phyloP scores from a whole-genome alignment of 192 early-diverging fungal genomes.

The Spizellomyces punctatus region DNA sequence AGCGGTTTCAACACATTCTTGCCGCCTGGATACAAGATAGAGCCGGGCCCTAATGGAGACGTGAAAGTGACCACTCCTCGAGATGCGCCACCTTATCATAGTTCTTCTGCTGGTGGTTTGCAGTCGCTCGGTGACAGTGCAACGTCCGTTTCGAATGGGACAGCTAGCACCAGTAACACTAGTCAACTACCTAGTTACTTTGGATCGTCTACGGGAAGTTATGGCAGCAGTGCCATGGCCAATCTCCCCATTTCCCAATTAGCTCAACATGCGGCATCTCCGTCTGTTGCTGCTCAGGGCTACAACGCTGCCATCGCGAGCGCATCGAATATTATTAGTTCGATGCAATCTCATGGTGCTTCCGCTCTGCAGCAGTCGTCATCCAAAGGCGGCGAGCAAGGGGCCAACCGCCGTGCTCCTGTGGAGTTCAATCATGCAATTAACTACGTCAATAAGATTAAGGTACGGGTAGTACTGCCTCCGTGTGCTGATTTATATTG shows the following conservation, averaged over 20 bases:
- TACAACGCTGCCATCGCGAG: conserved; percentile 27
- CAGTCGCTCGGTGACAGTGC: conserved; percentile 29
- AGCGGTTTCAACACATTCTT: conserved; percentile 99
- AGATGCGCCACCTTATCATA: conserved; percentile 33
- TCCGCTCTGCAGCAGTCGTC: conserved; percentile 38
- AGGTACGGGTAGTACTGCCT: conserved; percentile 52
- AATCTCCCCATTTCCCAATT: neutral
- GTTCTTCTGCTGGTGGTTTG: conserved; percentile 8
- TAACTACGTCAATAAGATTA: conserved; percentile 99
- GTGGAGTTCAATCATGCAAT: conserved; percentile 99
- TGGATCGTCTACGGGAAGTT: conserved; percentile 1
- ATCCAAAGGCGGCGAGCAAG: conserved; percentile 26
- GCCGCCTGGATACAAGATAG: conserved; percentile 96
- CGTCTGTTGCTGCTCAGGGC: neutral
- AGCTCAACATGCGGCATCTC: conserved; percentile 1
- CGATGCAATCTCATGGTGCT: conserved; percentile 28
- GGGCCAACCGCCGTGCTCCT: conserved; percentile 43
- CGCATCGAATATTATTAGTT: conserved; percentile 34
- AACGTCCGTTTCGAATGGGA: conserved; percentile 18
- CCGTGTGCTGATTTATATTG: conserved; percentile 10
- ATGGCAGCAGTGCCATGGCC: conserved; percentile 8
- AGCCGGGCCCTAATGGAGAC: conserved; percentile 78
- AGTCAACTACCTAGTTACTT: conserved; percentile 23
- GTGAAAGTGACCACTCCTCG: conserved; percentile 88
- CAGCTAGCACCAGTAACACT: conserved; percentile 7